Percentiles rank a stretch among this genome's conserved stretches.
Conservation (phyloP, 345 rosid species). For the Aquilaria sinensis region DNA sequence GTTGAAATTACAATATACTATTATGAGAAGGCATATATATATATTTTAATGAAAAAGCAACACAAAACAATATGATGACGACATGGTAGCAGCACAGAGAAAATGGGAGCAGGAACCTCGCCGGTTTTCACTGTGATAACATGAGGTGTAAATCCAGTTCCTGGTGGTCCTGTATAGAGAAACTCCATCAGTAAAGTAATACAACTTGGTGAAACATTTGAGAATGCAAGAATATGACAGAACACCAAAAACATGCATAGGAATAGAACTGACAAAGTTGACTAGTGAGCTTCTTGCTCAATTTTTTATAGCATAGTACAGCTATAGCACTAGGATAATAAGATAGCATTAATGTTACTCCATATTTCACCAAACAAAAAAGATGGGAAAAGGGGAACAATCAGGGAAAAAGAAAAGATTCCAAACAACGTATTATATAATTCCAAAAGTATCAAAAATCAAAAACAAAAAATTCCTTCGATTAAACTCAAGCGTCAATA, state of each 20-base stretch:
- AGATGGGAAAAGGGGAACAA: background rate
- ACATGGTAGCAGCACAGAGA: too few relatives aligned
- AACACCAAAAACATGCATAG: too few relatives aligned
- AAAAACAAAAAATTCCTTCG: background rate
- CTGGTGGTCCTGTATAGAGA: conserved; percentile 40
- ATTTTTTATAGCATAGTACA: background rate
- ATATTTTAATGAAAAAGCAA: conserved; percentile 3
- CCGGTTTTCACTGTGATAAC: conserved; percentile 61
- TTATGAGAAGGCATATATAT: too few relatives aligned
- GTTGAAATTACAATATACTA: too few relatives aligned
- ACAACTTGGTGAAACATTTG: background rate
- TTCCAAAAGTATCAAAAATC: background rate
- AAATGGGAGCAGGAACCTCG: conserved; percentile 39
- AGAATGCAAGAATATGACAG: background rate
- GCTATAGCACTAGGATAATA: background rate
- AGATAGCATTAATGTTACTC: background rate
- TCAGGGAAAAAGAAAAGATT: background rate
- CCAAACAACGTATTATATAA: too few relatives aligned
- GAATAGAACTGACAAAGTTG: too few relatives aligned
- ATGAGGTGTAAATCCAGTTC: conserved; percentile 54
- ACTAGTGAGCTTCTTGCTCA: background rate
- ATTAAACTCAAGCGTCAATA: too few relatives aligned
- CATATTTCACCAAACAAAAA: background rate
- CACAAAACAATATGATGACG: conserved; percentile 7
- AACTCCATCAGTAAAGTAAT: conserved; percentile 2